A percentile compares a stretch with the other conserved stretches of the same genome.
Evolutionary conservation across 2,329 filamentous ascomycete genomes (phyloP).

Genomic region (Diaporthe sp.): DNA sequence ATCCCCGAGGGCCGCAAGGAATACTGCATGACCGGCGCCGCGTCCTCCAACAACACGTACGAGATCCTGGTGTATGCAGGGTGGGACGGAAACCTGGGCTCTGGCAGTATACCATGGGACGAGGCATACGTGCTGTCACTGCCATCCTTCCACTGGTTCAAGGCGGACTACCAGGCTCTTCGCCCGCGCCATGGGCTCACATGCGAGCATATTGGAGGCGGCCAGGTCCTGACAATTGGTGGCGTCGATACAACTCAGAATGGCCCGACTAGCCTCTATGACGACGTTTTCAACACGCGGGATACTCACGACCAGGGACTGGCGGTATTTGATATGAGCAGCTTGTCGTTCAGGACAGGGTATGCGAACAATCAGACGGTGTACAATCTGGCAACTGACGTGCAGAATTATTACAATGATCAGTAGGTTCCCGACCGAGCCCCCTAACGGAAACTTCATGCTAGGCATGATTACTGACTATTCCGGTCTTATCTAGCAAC

Average conservation of each 20-base stretch:
- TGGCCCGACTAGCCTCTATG: slow-evolving; percentile 21
- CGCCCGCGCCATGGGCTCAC: slow-evolving; percentile 41
- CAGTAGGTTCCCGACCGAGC: background rate
- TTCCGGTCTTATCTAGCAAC: background rate
- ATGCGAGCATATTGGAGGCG: slow-evolving; percentile 48
- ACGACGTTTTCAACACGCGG: slow-evolving; percentile 38
- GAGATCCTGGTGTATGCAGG: slow-evolving; percentile 44
- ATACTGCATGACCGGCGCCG: slow-evolving; percentile 42
- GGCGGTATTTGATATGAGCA: slow-evolving; percentile 42
- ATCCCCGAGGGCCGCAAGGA: slow-evolving; percentile 39
- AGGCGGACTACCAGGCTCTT: slow-evolving; percentile 39
- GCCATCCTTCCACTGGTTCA: slow-evolving; percentile 44
- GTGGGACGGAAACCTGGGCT: slow-evolving; percentile 40
- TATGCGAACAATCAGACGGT: slow-evolving; percentile 31
- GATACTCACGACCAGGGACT: slow-evolving; percentile 42
- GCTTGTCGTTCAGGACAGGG: slow-evolving; percentile 36
- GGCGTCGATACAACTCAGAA: slow-evolving; percentile 44
- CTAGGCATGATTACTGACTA: background rate
- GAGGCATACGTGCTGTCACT: slow-evolving; percentile 43
- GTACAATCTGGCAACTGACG: slow-evolving; percentile 9
- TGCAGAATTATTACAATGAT: background rate
- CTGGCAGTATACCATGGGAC: slow-evolving; percentile 38
- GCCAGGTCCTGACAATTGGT: slow-evolving; percentile 55
- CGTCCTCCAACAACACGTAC: slow-evolving; percentile 42
- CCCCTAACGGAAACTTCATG: too few species aligned